Evolutionary conservation across 257 asterid genomes (phyloP).

Genomic region (Capsicum chinense): DNA sequence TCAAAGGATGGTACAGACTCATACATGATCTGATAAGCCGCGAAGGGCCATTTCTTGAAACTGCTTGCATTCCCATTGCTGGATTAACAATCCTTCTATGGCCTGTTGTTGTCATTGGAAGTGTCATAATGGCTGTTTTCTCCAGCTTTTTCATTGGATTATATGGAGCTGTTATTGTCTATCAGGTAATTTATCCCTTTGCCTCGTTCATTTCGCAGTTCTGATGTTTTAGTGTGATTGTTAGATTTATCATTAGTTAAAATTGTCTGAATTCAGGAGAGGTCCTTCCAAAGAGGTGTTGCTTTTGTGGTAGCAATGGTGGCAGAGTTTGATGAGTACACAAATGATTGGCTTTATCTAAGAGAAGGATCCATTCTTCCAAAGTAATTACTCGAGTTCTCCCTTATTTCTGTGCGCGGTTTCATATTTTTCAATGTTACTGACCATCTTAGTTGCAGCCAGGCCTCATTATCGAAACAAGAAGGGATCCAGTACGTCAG

Average conservation of each 20-base stretch:
- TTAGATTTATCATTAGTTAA: neutral
- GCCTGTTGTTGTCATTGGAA: constrained; percentile 86
- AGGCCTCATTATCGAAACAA: constrained; percentile 83
- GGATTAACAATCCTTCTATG: constrained; percentile 89
- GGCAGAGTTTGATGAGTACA: constrained; percentile 94
- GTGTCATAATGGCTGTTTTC: constrained; percentile 72
- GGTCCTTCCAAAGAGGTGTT: constrained; percentile 77
- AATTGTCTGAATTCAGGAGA: constrained; percentile 59
- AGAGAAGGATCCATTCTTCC: constrained; percentile 93
- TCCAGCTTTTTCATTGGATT: constrained; percentile 84
- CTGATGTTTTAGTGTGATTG: neutral
- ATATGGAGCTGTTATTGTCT: constrained; percentile 78
- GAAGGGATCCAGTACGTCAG: constrained; percentile 52
- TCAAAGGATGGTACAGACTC: constrained; percentile 92
- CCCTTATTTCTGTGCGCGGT: neutral
- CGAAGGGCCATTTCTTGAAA: constrained; percentile 92
- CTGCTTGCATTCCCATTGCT: constrained; percentile 95
- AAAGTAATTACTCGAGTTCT: constrained; percentile 51
- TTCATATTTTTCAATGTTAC: neutral
- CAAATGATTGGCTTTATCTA: constrained; percentile 95
- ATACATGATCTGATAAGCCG: constrained; percentile 86
- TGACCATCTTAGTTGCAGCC: constrained; percentile 40
- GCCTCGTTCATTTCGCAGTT: neutral
- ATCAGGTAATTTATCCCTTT: constrained; percentile 62
- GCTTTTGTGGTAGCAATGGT: constrained; percentile 91